Percentiles rank a stretch among this genome's conserved stretches.
Conservation (phyloP, 306 rosid species). For the Begonia loranthoides region DNA sequence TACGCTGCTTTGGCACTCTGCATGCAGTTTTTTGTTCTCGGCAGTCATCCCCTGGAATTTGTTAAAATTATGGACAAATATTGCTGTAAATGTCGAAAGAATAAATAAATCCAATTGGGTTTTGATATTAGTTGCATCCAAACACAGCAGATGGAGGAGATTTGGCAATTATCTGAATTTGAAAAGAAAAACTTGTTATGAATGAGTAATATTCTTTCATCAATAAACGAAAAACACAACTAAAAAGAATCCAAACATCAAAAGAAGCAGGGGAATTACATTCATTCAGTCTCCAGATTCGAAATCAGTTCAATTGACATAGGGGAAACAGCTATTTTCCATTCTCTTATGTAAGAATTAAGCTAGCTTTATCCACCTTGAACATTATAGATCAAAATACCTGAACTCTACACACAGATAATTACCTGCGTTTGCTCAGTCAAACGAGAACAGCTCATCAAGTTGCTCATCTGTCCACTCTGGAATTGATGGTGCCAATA, state of each 20-base stretch:
- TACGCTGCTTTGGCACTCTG: background rate
- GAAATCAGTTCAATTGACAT: background rate
- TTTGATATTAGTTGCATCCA: background rate
- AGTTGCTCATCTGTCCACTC: slow-evolving; percentile 87
- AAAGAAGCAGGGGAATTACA: background rate
- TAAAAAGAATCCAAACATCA: background rate
- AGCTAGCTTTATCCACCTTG: no score
- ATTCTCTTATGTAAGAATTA: no score
- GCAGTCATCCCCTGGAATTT: background rate
- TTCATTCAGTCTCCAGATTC: background rate
- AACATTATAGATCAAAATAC: no score
- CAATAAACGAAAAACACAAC: background rate
- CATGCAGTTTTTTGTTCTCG: background rate
- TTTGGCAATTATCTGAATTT: no score
- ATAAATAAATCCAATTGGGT: background rate
- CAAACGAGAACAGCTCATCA: slow-evolving; percentile 50
- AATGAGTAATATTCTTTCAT: background rate
- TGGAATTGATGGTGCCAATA: slow-evolving; percentile 25
- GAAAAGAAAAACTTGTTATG: background rate
- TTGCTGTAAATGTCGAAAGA: background rate
- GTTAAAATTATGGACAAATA: background rate
- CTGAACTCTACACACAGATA: background rate
- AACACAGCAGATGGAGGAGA: background rate
- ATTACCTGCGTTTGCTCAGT: slow-evolving; percentile 18
- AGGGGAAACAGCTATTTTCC: no score